Base-by-base conservation (phyloP, 306 rosid species). In the Pueraria montana region DNA sequence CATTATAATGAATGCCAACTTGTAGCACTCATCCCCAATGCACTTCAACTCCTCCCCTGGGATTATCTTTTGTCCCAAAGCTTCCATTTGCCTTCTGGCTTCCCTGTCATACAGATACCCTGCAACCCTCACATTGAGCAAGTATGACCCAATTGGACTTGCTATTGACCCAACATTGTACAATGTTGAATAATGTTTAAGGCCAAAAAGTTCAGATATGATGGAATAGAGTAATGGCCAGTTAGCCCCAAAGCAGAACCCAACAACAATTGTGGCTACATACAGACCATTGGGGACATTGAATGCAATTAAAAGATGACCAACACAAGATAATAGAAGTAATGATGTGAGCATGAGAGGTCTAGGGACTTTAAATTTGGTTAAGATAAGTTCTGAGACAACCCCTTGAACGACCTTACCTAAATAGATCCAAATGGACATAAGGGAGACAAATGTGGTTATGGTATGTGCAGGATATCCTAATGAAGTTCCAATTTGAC, bases 201-300 rank as follows among this genome's bases (percentile, higher is more conserved):
- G 85, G 0, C 97, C 98, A 73, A 94, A 94, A 17, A 92, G 82
- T 81, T 94, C 98, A 18, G 98, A 92, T 4, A 91, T 85, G 18
- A 89, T 92, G 49, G 97, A 86, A 42, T 86, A 89, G 13, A 94
- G 89, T 23, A 92, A 4, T 5, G 93, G 97, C 96, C 94, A 92
- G 1, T 85, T 92, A 2, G 98, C 98, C 0, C 97, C 98, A 56
- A 90, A 94, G 62, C 91, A 86, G 34, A 91, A 90, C 11, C 98
- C 98, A 45, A 88, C 87, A 3, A 92, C 82, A 3, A 91, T 4
- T 0, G 97, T 92, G 12, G 94, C 94, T n/a, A 67, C 48, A 43
- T 91, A 91, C 20, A 91, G 91, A 6, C 90, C 90, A 18, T 83
- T 87, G 0, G 90, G 40, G 9, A 89, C 89, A 52, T 82, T 48